phyloP scores from a whole-genome alignment of 495 filamentous ascomycete species.

The Aspergillus steynii region DNA sequence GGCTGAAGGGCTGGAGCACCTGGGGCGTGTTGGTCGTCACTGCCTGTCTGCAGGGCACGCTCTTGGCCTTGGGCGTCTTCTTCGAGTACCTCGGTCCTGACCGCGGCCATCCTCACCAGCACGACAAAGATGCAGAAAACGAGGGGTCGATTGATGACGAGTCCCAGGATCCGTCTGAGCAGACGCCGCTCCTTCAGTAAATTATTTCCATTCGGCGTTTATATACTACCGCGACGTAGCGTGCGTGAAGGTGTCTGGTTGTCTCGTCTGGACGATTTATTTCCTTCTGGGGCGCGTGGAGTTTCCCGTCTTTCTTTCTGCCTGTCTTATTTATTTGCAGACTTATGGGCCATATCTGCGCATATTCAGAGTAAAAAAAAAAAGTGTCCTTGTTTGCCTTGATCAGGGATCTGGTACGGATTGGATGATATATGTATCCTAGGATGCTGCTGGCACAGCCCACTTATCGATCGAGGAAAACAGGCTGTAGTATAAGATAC shows the following conservation, averaged over 20 bases:
- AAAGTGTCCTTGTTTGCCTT: neutral
- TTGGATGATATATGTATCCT: neutral
- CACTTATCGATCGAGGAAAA: neutral
- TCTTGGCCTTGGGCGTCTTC: slow-evolving; percentile 76
- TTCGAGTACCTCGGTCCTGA: slow-evolving; percentile 63
- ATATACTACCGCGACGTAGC: neutral
- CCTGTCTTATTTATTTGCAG: neutral
- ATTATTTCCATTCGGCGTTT: neutral
- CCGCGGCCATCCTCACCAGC: slow-evolving; percentile 32
- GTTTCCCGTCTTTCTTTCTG: neutral
- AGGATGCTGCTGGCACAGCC: slow-evolving; percentile 3
- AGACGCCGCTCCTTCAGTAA: slow-evolving; percentile 45
- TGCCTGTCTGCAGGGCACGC: slow-evolving; percentile 78
- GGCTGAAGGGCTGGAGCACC: slow-evolving; percentile 85
- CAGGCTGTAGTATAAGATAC: neutral
- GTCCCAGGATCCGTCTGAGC: slow-evolving; percentile 41
- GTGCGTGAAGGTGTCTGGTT: neutral
- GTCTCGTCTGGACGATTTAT: neutral
- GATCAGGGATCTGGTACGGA: neutral
- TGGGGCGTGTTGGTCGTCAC: slow-evolving; percentile 90
- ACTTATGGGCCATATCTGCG: neutral
- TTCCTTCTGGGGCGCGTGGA: neutral
- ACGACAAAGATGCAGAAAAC: slow-evolving; percentile 35
- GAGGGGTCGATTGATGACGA: slow-evolving; percentile 35
- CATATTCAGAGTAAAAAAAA: neutral